Conservation (phyloP, 306 rosid genomes). For the Dryas drummondii region DNA sequence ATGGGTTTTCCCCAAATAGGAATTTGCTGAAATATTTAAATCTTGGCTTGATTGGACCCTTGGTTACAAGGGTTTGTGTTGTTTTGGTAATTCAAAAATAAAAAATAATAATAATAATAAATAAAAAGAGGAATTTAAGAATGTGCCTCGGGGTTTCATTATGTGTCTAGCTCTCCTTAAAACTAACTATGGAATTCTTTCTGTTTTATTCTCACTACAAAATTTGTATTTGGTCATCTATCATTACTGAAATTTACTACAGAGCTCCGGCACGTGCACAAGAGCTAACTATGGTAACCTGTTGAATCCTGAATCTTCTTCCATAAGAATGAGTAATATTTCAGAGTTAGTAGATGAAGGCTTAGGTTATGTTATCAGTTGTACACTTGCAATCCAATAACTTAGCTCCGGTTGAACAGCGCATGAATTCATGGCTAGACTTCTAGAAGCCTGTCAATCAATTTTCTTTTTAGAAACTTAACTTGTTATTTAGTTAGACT, state of each 20-base stretch:
- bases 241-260: background rate
- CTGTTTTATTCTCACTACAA: background rate
- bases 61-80: background rate
- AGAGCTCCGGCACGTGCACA: background rate
- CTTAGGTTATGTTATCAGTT: background rate
- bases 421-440: background rate
- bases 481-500: background rate
- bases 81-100: background rate
- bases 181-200: background rate
- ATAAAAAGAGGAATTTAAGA: background rate
- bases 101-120: too few species aligned
- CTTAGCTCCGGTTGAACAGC: background rate
- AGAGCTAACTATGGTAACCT: background rate
- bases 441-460: background rate
- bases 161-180: background rate
- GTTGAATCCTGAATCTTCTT: background rate
- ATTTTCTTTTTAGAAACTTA: background rate
- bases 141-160: background rate
- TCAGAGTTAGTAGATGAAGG: background rate
- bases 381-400: background rate
- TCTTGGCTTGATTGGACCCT: background rate
- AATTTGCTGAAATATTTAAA: background rate
- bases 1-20: background rate
- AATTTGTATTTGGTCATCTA: background rate
- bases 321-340: background rate